These are phyloP conservation scores for Monilinia vaccinii-corymbosi DNA, from an alignment of 2,329 filamentous ascomycete genomes.

Conservation along the genomic window DNA sequence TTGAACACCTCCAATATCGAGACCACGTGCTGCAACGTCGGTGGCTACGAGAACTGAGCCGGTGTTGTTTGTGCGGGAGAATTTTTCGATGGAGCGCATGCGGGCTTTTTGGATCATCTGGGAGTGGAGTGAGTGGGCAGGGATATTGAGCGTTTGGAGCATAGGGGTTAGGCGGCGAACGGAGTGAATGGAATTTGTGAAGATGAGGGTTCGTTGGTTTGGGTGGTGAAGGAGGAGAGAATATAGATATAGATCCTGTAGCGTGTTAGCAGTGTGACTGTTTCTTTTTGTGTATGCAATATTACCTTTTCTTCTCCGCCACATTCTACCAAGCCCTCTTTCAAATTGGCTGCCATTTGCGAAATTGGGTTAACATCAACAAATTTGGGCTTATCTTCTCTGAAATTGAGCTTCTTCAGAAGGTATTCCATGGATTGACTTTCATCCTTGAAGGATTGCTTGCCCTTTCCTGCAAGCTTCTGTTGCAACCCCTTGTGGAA, in stretches of 20 bases:
- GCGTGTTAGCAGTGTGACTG: conserved; percentile 16
- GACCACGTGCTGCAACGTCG: conserved; percentile 84
- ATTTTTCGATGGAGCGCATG: conserved; percentile 83
- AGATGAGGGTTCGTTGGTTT: conserved; percentile 73
- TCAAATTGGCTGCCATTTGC: conserved; percentile 79
- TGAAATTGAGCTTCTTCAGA: conserved; percentile 80
- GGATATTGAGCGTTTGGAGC: conserved; percentile 71
- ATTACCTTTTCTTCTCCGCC: conserved; percentile 81
- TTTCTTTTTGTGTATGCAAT: not conserved
- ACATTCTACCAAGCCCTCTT: conserved; percentile 88
- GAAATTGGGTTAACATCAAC: conserved; percentile 84
- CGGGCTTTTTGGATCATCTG: conserved; percentile 95
- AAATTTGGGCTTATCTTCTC: conserved; percentile 75
- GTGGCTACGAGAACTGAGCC: conserved; percentile 75
- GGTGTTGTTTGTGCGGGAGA: conserved; percentile 53
- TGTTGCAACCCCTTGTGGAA: conserved; percentile 88
- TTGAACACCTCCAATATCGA: conserved; percentile 86
- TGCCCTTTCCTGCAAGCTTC: conserved; percentile 69
- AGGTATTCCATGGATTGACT: conserved; percentile 88
- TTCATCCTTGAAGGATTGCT: conserved; percentile 55
- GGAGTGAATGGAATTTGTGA: conserved; percentile 91
- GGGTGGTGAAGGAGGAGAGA: conserved; percentile 75
- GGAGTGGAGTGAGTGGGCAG: conserved; percentile 73
- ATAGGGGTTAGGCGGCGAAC: conserved; percentile 80
- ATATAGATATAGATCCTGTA: conserved; percentile 83